Evolutionary conservation across 306 rosid species (phyloP).

Genomic region (Hippophae gyantsensis): DNA sequence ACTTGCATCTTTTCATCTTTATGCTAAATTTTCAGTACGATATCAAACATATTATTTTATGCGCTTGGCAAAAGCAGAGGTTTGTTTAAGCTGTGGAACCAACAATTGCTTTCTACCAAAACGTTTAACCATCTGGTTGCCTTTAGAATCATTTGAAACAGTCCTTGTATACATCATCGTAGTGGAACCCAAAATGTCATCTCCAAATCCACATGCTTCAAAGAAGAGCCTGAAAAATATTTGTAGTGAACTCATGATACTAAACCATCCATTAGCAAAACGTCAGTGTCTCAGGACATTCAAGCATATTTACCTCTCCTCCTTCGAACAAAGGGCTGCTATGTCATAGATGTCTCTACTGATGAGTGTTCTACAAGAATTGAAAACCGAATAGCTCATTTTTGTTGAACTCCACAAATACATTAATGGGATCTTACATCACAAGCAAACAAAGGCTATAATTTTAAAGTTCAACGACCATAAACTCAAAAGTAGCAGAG

Average conservation of each 20-base stretch:
- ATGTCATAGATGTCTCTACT: slow-evolving; percentile 42
- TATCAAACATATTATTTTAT: slow-evolving; percentile 8
- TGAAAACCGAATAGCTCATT: neutral
- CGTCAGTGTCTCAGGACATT: neutral
- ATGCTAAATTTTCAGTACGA: slow-evolving; percentile 4
- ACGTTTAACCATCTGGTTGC: slow-evolving; percentile 27
- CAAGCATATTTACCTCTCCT: slow-evolving; percentile 44
- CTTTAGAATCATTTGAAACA: slow-evolving; percentile 24
- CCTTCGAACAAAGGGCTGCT: slow-evolving; percentile 58
- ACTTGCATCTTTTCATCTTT: slow-evolving; percentile 4
- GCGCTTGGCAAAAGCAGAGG: slow-evolving; percentile 13
- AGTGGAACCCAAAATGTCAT: slow-evolving; percentile 61
- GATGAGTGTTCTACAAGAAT: slow-evolving; percentile 50
- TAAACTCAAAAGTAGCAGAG: neutral
- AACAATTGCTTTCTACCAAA: slow-evolving; percentile 42
- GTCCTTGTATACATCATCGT: slow-evolving; percentile 61
- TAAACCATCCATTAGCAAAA: neutral
- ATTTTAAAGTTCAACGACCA: too few relatives aligned
- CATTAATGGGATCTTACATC: too few relatives aligned
- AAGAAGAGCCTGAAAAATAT: slow-evolving; percentile 53
- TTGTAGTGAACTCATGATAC: neutral
- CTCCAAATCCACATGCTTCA: slow-evolving; percentile 72
- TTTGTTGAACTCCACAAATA: too few relatives aligned
- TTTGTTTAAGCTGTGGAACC: slow-evolving; percentile 38
- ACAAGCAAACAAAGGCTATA: too few relatives aligned